Evolutionary conservation across 768 basidiomycete genomes (phyloP), one percentile per base, ranked within the genome.

Genomic region (Russula ochroleuca): DNA sequence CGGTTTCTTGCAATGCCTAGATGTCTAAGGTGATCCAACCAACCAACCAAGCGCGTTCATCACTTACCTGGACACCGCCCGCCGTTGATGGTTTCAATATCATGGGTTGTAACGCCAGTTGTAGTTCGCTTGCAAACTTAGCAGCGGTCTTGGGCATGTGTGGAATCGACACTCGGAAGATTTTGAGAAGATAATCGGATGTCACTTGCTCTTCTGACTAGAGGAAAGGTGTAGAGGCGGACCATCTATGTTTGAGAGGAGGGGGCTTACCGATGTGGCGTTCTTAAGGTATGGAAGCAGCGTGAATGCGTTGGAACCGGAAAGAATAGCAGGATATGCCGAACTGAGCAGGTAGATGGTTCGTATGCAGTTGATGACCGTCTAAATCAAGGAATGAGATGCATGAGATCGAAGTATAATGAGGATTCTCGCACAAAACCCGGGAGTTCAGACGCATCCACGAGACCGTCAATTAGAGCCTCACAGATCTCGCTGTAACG

Each of bases 221-320:
- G 9, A 48, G 15, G 56, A 69, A 19, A 28, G n/a, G 25, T 43
- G 40, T 23, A 57, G 43, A 33, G 37, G 48, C 17, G 50, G 9
- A n/a, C 8, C 19, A 23, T 47, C 52, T 9, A 57, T 37, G 6
- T 58, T 2, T 17, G 40, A 28, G 33, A n/a, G 51, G 38, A 1
- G 51, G 38, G 1, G 55, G 74, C 84, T 70, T 72, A 95, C 93
- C 17, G 86, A 85, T 5, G 82, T 81, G 0, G 90, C 85, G 66
- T 86, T 89, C 73, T 93, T 94, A 54, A 99, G 79, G 72, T 98
- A 98, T 0, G 94, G 94, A 3, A 98, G 78, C 5, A 99, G 78
- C 0, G 89, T 90, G 2, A 86, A 86, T 0, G 94, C 97, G 65
- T 92, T 89, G 1, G 83, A 78, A 5, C 87, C 86, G 28, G 92